Conservation (phyloP, 352 stramenopile species). For the Phytophthora crassamura region DNA sequence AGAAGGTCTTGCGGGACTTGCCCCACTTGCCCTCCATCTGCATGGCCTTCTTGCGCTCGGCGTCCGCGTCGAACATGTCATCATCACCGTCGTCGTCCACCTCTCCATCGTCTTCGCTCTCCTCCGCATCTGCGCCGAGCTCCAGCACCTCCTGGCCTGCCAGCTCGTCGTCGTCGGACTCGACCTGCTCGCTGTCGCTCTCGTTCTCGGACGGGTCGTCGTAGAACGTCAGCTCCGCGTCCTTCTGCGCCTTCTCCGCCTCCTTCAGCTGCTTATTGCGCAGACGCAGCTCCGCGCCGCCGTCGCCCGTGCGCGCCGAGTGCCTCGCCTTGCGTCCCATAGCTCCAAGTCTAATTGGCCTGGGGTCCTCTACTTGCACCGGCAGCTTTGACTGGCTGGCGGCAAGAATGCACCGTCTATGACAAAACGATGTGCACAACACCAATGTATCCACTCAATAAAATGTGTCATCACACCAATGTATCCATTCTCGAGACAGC, state of each 20-base stretch:
- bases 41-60: conserved; percentile 72
- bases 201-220: conserved; percentile 86
- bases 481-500: too few species aligned
- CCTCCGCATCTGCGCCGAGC: conserved; percentile 54
- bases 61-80: conserved; percentile 60
- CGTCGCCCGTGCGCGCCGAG: conserved; percentile 76
- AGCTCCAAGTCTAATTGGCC: conserved; percentile 6
- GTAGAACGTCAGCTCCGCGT: conserved; percentile 84
- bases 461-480: too few species aligned
- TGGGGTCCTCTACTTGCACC: neutral
- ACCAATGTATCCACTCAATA: neutral
- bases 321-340: conserved; percentile 84
- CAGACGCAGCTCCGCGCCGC: conserved; percentile 72
- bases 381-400: conserved; percentile 34
- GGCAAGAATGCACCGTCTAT: too few species aligned
- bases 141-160: conserved; percentile 77
- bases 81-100: conserved; percentile 53
- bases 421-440: conserved; percentile 2
- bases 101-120: conserved; percentile 45
- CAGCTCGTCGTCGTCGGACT: conserved; percentile 68
- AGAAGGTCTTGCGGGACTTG: conserved; percentile 88
- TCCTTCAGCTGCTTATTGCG: conserved; percentile 71
- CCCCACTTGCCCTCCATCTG: conserved; percentile 89
- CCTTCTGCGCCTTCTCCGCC: conserved; percentile 62
- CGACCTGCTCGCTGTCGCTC: conserved; percentile 55